Conservation (phyloP, 495 filamentous ascomycete genomes). For the Cryomyces antarcticus region DNA sequence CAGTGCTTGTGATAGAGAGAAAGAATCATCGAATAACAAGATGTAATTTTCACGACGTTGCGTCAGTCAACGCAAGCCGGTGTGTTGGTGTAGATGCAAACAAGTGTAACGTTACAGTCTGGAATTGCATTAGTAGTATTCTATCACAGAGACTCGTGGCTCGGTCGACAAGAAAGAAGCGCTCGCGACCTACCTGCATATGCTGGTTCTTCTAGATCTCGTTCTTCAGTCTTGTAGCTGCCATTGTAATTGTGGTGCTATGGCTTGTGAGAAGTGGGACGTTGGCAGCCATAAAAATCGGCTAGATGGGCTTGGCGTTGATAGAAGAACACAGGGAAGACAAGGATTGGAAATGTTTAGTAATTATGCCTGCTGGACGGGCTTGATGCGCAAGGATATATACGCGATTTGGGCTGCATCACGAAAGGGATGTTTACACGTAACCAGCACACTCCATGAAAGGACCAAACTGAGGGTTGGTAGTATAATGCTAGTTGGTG, state of each 20-base stretch:
- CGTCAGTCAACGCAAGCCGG: too few species aligned
- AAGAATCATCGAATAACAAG: too few species aligned
- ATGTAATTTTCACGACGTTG: too few species aligned
- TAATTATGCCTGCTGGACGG: too few species aligned
- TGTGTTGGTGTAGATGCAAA: too few species aligned
- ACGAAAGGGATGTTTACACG: not conserved
- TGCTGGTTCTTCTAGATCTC: slow-evolving; percentile 22
- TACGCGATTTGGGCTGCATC: too few species aligned
- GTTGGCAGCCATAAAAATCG: slow-evolving; percentile 5
- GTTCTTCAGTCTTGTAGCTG: slow-evolving; percentile 19
- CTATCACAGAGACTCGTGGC: slow-evolving; percentile 20
- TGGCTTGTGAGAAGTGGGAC: slow-evolving; percentile 14
- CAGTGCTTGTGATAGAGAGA: too few species aligned
- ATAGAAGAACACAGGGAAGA: not conserved
- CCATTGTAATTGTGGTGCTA: slow-evolving; percentile 16
- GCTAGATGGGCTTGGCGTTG: not conserved
- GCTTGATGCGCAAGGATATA: too few species aligned
- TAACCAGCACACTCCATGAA: not conserved
- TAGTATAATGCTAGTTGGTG: too few species aligned
- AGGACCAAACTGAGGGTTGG: too few species aligned
- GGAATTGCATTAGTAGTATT: too few species aligned
- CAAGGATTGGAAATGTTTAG: not conserved
- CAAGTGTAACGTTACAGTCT: too few species aligned
- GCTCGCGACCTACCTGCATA: slow-evolving; percentile 14
- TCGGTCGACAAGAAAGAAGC: slow-evolving; percentile 19